phyloP scores from a whole-genome alignment of 208 protist species.

The Crithidia expoeki region DNA sequence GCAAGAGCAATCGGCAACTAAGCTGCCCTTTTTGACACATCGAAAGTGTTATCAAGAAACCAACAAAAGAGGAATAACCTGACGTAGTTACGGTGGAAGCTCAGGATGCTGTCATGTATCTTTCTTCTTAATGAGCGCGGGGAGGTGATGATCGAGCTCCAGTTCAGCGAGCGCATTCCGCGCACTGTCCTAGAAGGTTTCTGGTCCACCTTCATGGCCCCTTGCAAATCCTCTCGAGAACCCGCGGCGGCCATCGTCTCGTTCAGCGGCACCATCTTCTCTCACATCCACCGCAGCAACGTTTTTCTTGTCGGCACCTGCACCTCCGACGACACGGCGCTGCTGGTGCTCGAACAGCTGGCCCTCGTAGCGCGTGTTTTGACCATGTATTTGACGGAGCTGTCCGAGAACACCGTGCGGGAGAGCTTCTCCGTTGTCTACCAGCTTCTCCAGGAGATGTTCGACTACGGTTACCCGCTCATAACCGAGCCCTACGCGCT shows the following conservation, averaged over 20 bases:
- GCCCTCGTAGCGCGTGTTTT: conserved; percentile 64
- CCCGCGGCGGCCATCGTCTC: conserved; percentile 56
- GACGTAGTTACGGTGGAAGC: neutral
- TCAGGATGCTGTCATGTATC: conserved; percentile 70
- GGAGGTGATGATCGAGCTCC: conserved; percentile 90
- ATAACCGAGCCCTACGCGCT: conserved; percentile 84
- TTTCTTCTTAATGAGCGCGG: conserved; percentile 78
- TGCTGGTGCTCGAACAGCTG: conserved; percentile 84
- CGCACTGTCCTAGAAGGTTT: conserved; percentile 73
- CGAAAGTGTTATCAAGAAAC: too few species aligned
- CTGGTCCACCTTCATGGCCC: conserved; percentile 68
- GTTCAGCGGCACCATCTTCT: conserved; percentile 67
- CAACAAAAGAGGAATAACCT: too few species aligned
- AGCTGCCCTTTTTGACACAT: too few species aligned
- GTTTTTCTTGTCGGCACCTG: conserved; percentile 76
- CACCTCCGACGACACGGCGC: conserved; percentile 65
- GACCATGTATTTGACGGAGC: conserved; percentile 73
- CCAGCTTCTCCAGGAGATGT: conserved; percentile 91
- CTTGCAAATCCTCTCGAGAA: conserved; percentile 36
- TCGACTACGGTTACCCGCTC: conserved; percentile 93
- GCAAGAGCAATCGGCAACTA: too few species aligned
- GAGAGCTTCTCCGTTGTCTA: conserved; percentile 93
- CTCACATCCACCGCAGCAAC: conserved; percentile 72
- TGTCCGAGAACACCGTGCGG: conserved; percentile 79
- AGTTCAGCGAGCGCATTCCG: conserved; percentile 77